Evolutionary conservation across 257 asterid genomes (phyloP), one percentile per base, ranked within the genome.

Genomic region (Gardenia jasminoides): DNA sequence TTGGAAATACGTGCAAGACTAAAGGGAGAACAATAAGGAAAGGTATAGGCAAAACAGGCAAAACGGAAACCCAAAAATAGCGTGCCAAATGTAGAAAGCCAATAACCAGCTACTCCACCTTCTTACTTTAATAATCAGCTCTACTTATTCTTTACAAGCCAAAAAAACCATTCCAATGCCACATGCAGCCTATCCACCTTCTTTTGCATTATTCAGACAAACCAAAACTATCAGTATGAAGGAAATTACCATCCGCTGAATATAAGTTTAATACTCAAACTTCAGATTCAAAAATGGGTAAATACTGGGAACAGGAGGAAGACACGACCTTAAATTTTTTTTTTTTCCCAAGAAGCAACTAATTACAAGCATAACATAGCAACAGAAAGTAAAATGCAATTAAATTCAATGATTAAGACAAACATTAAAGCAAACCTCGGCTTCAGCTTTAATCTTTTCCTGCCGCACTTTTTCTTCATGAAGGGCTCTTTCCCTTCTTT

Each of bases 371-470:
- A 68, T 9, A 41, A 15, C 46, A 41, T 0, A 68, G 19, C 52
- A 19, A 19, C 31, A 20, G n/a, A 33, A 16, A 39, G 0, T 12
- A 10, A 68, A 68, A 68, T n/a, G 52, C 19, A 36, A 74, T 47
- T 24, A 74, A 41, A 36, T 74, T 46, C 28, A 33, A 3, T 31
- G 22, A 13, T 61, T 33, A 70, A 78, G 74, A 54, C 17, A 3
- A 41, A 31, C 24, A 41, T 54, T 72, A 30, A 77, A 46, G 20
- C 80, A 59, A 66, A 94, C 99, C 98, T 93, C 93, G 79, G 90
- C 87, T 87, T 93, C 99, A 81, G 93, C 91, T 87, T 79, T 88
- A 58, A 87, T 84, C 83, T 83, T 91, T 83, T 90, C 97, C 83
- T 92, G 93, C 65, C 86, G 81, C 79, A 80, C 15, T 73, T 90